These are phyloP conservation scores for Penicillium psychrofluorescens DNA, from an alignment of 495 filamentous ascomycete genomes.

Conservation along the genomic window DNA sequence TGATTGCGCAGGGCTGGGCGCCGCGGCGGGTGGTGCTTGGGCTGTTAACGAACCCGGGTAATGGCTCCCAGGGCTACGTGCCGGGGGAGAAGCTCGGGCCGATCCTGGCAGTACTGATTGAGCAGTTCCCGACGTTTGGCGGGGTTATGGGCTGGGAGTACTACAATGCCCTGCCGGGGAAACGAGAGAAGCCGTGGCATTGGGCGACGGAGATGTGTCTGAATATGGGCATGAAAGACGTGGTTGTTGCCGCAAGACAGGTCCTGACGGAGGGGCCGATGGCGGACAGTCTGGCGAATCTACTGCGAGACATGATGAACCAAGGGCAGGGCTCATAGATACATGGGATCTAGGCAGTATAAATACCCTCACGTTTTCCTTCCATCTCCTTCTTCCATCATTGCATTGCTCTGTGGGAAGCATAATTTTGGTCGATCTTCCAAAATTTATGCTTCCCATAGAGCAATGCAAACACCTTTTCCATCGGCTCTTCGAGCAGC, in stretches of 20 bases:
- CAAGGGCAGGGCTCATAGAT: constrained; percentile 7
- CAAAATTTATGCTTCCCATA: no score
- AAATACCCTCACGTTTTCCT: no score
- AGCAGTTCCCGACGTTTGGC: constrained; percentile 58
- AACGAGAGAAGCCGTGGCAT: constrained; percentile 53
- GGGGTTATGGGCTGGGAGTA: constrained; percentile 88
- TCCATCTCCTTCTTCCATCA: no score
- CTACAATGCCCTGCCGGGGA: constrained; percentile 62
- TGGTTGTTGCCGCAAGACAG: constrained; percentile 25
- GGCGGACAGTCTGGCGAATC: constrained; percentile 20
- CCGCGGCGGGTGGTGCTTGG: constrained; percentile 64
- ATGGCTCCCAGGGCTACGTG: constrained; percentile 56
- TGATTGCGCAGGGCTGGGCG: constrained; percentile 57
- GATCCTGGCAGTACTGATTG: constrained; percentile 36
- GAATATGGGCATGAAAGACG: constrained; percentile 40
- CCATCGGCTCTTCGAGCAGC: no score
- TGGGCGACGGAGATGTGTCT: constrained; percentile 58
- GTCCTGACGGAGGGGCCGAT: constrained; percentile 21
- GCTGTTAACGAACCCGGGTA: constrained; percentile 60
- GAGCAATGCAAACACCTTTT: no score
- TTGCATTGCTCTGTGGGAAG: no score
- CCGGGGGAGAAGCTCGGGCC: constrained; percentile 37
- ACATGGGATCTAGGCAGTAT: no score
- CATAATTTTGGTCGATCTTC: no score
- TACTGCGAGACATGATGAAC: constrained; percentile 28